Conservation (phyloP, 164 flowering plant genomes). For the Nymphaea colorata region DNA sequence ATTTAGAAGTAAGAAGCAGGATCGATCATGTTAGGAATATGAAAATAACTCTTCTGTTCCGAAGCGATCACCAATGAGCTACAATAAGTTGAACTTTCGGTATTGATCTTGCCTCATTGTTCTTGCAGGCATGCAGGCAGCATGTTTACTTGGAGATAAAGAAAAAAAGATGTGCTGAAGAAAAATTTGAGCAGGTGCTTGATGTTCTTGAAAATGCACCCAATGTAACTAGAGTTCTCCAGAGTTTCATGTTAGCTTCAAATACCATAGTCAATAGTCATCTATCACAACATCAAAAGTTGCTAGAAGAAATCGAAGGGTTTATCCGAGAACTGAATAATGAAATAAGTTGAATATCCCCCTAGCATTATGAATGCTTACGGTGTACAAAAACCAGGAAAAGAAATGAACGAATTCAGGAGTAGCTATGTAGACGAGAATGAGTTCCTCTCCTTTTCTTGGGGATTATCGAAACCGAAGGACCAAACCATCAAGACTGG, state of each 20-base stretch:
- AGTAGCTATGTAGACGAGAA: no score
- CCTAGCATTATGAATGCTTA: no score
- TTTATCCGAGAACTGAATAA: constrained; percentile 19
- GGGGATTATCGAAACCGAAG: no score
- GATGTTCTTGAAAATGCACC: constrained; percentile 23
- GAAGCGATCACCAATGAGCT: not conserved
- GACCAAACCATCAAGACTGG: no score
- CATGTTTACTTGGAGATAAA: constrained; percentile 20
- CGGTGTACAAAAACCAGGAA: no score
- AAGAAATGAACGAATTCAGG: no score
- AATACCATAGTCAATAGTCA: constrained; percentile 8
- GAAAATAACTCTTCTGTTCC: no score
- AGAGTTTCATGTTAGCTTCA: constrained; percentile 26
- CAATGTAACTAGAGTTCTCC: constrained; percentile 34
- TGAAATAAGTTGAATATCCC: no score
- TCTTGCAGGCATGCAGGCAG: constrained; percentile 62
- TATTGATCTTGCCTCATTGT: not conserved
- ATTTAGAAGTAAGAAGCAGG: no score
- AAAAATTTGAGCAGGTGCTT: constrained; percentile 15
- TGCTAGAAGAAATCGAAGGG: constrained; percentile 57
- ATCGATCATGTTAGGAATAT: no score
- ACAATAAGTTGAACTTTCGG: not conserved
- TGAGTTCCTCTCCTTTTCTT: no score
- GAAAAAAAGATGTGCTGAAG: constrained; percentile 17
- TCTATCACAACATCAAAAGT: constrained; percentile 10